phyloP scores from a whole-genome alignment of 1,284 basidiomycete species.

The Apiotrichum mycotoxinovorans region DNA sequence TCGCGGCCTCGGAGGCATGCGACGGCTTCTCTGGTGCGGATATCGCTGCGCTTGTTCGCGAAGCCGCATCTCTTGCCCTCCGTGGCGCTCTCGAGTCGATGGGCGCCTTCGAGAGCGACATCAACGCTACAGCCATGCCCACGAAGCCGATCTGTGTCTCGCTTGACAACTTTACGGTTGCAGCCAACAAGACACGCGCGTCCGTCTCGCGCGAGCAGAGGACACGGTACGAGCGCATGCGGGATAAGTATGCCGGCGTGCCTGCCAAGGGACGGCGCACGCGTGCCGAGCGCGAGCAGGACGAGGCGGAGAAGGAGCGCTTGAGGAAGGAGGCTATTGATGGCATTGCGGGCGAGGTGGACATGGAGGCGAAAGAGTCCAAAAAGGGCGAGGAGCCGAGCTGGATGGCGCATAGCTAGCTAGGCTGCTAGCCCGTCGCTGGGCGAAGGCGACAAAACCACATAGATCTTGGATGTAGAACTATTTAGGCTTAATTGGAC shows the following conservation, averaged over 20 bases:
- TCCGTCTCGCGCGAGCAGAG: conserved; percentile 80
- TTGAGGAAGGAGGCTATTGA: not conserved
- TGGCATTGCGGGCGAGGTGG: not conserved
- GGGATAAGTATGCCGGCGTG: conserved; percentile 72
- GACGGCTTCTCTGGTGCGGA: conserved; percentile 90
- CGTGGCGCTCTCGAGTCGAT: conserved; percentile 65
- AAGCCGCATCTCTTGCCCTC: conserved; percentile 83
- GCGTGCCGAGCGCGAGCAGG: conserved; percentile 32
- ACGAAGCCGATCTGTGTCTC: conserved; percentile 50
- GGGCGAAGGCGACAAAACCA: not conserved
- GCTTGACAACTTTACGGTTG: conserved; percentile 65
- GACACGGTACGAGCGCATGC: conserved; percentile 71
- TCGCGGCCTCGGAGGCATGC: conserved; percentile 56
- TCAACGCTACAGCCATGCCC: conserved; percentile 18
- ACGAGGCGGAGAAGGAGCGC: conserved; percentile 7
- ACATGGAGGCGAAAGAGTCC: not conserved
- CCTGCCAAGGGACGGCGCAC: conserved; percentile 46
- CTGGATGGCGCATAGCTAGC: not conserved
- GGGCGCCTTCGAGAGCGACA: conserved; percentile 57
- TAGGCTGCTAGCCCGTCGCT: not conserved
- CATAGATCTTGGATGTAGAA: not conserved
- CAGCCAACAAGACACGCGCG: conserved; percentile 78
- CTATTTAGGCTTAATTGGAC: not conserved
- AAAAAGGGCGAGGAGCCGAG: not conserved
- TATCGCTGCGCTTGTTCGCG: conserved; percentile 76